These are phyloP conservation scores for Xylaria sp. DNA, from an alignment of 2,329 filamentous ascomycete genomes.

Conservation along the genomic window DNA sequence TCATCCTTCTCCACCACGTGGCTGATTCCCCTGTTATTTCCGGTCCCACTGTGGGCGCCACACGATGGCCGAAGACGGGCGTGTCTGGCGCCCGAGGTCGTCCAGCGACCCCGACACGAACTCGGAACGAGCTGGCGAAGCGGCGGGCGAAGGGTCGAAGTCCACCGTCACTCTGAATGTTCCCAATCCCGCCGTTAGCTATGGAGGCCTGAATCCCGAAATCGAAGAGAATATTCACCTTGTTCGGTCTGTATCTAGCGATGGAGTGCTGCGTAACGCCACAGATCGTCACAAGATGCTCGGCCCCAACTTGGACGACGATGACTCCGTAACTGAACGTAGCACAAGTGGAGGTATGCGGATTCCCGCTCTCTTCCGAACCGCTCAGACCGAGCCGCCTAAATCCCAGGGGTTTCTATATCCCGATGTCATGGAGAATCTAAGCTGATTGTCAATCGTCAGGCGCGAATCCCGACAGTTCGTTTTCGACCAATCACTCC, in stretches of 20 bases:
- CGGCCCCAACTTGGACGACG: constrained; percentile 16
- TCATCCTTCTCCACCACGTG: constrained; percentile 26
- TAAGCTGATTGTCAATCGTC: background rate
- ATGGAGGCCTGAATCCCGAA: constrained; percentile 42
- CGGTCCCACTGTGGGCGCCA: constrained; percentile 16
- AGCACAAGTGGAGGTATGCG: constrained; percentile 24
- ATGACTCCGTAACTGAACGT: constrained; percentile 10
- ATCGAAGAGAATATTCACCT: constrained; percentile 40
- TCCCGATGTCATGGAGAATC: background rate
- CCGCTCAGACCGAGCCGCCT: background rate
- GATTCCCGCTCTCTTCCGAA: constrained; percentile 4
- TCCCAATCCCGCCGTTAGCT: constrained; percentile 31
- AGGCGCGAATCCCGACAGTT: constrained; percentile 12
- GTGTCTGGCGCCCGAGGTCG: constrained; percentile 8
- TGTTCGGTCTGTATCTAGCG: constrained; percentile 34
- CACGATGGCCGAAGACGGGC: constrained; percentile 20
- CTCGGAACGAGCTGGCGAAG: background rate
- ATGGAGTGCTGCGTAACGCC: constrained; percentile 19
- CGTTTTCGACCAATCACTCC: constrained; percentile 7
- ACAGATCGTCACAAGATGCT: constrained; percentile 19
- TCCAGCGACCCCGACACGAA: constrained; percentile 9
- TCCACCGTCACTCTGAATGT: constrained; percentile 24
- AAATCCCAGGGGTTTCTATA: background rate
- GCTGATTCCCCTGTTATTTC: constrained; percentile 28
- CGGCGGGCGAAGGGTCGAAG: constrained; percentile 12